Evolutionary conservation across 768 basidiomycete genomes (phyloP).

Genomic region (Mycena amicta): DNA sequence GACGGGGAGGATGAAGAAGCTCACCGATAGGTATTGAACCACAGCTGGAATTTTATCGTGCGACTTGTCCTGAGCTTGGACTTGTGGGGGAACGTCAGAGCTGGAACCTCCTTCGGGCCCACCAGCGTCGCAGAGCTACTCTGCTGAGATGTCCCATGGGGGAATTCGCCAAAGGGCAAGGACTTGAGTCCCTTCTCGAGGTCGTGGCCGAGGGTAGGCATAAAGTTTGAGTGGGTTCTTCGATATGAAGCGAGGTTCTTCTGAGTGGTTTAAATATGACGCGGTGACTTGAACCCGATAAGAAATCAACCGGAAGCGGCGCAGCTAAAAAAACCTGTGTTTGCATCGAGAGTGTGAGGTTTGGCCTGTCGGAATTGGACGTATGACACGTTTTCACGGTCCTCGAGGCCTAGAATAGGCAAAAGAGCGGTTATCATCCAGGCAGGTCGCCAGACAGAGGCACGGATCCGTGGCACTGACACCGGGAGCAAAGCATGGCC

Average conservation of each 20-base stretch:
- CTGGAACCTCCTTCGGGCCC: slow-evolving; percentile 8
- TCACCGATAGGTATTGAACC: slow-evolving; percentile 82
- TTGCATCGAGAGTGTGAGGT: slow-evolving; percentile 43
- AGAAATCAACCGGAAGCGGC: slow-evolving; percentile 34
- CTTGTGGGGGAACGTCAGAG: slow-evolving; percentile 12
- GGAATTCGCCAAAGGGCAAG: not conserved
- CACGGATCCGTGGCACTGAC: not conserved
- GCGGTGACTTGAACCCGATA: slow-evolving; percentile 19
- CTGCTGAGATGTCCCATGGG: not conserved
- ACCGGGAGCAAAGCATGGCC: not conserved
- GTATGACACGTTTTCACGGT: not conserved
- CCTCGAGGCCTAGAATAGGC: no score
- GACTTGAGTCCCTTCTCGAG: slow-evolving; percentile 11
- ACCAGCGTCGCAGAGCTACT: not conserved
- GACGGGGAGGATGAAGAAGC: slow-evolving; percentile 12
- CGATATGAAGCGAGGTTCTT: not conserved
- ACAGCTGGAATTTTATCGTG: slow-evolving; percentile 64
- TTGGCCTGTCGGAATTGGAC: not conserved
- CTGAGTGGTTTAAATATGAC: slow-evolving; percentile 11
- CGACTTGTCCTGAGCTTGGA: slow-evolving; percentile 48
- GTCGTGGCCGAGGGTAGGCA: slow-evolving; percentile 11
- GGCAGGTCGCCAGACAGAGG: not conserved
- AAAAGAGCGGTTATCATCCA: not conserved
- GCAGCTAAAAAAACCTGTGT: no score
- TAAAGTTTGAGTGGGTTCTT: not conserved